Base-by-base conservation (phyloP, 1,284 basidiomycete genomes). In the Ganoderma sp. region DNA sequence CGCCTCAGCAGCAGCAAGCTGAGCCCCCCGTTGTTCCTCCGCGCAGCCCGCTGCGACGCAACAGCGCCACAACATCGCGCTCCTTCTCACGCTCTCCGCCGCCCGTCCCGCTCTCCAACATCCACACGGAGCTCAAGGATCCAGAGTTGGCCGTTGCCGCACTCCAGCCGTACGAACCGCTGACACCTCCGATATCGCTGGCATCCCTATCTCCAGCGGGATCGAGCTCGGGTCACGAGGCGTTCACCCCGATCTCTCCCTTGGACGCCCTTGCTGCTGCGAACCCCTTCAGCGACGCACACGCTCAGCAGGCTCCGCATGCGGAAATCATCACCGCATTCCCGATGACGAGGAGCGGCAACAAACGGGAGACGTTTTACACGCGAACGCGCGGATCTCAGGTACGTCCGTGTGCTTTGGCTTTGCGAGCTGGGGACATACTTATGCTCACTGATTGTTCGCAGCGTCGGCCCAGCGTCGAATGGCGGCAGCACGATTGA, bases 171-270 rank as follows among this genome's bases (percentile, higher is more conserved):
- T 78, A 79, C 73, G 75, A 78, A 62, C 81, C 81, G 57, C 75
- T 81, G 48, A 84, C 82, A 62, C 84, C 85, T 56, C 83, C 85
- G 10, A 77, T 79, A 12, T 84, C 84, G 25, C 60, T 69, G 61
- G 80, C 81, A 39, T 82, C 81, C 17, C 75, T 79, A 67, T 74
- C 71, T 32, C 68, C 69, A 12, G 19, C 71, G 2, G 64, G 66
- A n/a, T 69, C 68, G 60, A 66, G 65, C 58, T 68, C 65, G 25
- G 69, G 69, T 22, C 71, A 71, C 67, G 66, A 68, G 54, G 42
- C 61, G 54, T 48, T 48, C 8, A 59, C 56, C 45, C 66, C 64
- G 15, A 12, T 25, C 22, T 25, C 39, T 14, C 58, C 58, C 10
- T 12, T 39, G 25, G 58, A 22, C 22, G 39, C 22, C 39, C 19